Evolutionary conservation across 768 basidiomycete species (phyloP), one percentile per base, ranked within the genome.

Genomic region (Trametes sanguinea): DNA sequence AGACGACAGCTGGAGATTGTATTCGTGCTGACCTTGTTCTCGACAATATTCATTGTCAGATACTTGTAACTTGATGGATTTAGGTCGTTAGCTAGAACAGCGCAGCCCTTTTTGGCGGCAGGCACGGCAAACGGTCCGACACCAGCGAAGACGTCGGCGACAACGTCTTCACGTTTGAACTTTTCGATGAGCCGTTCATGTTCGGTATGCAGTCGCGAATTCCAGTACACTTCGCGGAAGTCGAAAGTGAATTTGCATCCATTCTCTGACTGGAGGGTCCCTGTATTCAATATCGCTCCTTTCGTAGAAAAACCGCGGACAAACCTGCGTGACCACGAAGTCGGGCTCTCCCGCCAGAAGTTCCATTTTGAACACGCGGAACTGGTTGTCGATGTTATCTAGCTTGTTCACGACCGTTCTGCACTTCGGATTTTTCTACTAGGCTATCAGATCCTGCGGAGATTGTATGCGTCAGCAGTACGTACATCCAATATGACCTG

Each of bases 161-260:
- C 75, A 17, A 98, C 84, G 54, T 94, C 92, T 29, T 86, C 81
- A 0, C 87, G 84, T 30, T 81, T 72, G 75, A 98, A 95, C 39
- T 80, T 66, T 16, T 81, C 72, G 44, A 98, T 90, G 14, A 99
- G 80, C 2, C 95, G 88, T 30, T 87, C 85, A 70, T 99, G 97
- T 71, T 99, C 97, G 4, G 87, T 86, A 60, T 94, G 90, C 39
- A 99, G 77, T 40, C 97, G 87, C 14, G 95, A 96, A 77, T 99
- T 99, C 95, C 95, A 99, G 75, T 99, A 99, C 11, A 98, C 97
- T 71, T 87, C 81, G 6, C 90, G 87, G 71, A 98, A 99, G 73
- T 99, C 95, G 69, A 99, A 98, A 1, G 83, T 88, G 75, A 98
- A 98, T 35, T 78, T 80, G 73, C 95, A 98, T 67, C 86, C 83